Evolutionary conservation across 2,329 filamentous ascomycete species (phyloP).

Genomic region (Pyrenochaeta sp.): DNA sequence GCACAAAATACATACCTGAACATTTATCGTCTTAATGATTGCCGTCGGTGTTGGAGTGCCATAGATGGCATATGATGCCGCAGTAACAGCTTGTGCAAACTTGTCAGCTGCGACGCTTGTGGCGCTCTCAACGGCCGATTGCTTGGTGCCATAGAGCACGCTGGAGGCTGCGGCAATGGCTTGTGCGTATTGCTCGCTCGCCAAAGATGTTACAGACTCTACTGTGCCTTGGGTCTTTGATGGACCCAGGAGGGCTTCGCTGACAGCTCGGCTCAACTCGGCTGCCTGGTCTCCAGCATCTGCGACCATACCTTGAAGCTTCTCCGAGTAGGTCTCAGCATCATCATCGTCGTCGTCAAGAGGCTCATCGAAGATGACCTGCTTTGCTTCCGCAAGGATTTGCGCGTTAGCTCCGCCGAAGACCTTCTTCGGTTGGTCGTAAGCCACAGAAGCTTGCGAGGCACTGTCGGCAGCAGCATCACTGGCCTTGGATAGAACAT

Average conservation of each 20-base stretch:
- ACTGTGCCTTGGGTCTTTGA: conserved; percentile 57
- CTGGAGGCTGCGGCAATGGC: conserved; percentile 66
- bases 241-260: conserved; percentile 61
- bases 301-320: conserved; percentile 60
- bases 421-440: conserved; percentile 57
- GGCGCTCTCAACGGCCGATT: conserved; percentile 53
- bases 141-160: conserved; percentile 61
- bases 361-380: conserved; percentile 60
- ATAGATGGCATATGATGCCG: conserved; percentile 66
- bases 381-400: conserved; percentile 56
- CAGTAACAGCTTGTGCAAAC: conserved; percentile 65
- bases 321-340: conserved; percentile 58
- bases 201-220: conserved; percentile 62
- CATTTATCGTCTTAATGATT: conserved; percentile 55
- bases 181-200: conserved; percentile 64
- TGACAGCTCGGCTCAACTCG: conserved; percentile 64
- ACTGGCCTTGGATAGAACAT: conserved; percentile 32
- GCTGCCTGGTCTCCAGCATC: conserved; percentile 62
- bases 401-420: conserved; percentile 64
- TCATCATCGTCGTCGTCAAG: conserved; percentile 58
- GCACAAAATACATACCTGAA: conserved; percentile 44
- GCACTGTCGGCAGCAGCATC: conserved; percentile 23
- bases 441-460: conserved; percentile 33
- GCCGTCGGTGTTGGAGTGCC: conserved; percentile 59
- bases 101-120: conserved; percentile 62